phyloP scores from a whole-genome alignment of 768 basidiomycete species.

The Lepiota subincarnata region DNA sequence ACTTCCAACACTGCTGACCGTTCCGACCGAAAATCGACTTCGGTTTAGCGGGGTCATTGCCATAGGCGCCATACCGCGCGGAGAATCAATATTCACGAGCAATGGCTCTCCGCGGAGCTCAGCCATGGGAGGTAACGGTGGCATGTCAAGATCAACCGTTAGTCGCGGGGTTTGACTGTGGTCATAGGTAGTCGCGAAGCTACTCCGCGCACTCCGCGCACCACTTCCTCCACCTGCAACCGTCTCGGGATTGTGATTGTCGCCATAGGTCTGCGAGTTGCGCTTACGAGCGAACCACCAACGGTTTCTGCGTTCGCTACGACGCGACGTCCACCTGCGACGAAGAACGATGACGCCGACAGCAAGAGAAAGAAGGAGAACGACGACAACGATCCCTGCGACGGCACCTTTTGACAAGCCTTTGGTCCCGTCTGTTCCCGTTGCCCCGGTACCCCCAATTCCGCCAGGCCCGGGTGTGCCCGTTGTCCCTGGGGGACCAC shows the following conservation, averaged over 20 bases:
- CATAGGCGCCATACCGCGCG: constrained; percentile 6
- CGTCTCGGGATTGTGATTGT: constrained; percentile 18
- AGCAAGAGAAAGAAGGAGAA: constrained; percentile 29
- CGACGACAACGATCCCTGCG: constrained; percentile 38
- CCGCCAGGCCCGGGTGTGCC: constrained; percentile 6
- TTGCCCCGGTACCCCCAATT: constrained; percentile 5
- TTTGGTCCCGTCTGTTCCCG: constrained; percentile 4
- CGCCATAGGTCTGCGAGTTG: constrained; percentile 22
- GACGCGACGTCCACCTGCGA: constrained; percentile 38
- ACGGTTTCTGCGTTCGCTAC: constrained; percentile 35
- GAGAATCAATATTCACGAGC: constrained; percentile 28
- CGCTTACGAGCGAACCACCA: constrained; percentile 42
- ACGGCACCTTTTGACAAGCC: constrained; percentile 26
- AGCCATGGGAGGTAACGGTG: constrained; percentile 50
- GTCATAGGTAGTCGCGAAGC: constrained; percentile 62
- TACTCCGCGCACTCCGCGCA: constrained; percentile 39
- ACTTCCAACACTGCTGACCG: constrained; percentile 27
- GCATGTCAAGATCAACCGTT: constrained; percentile 23
- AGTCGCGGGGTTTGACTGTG: constrained; percentile 28
- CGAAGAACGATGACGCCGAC: constrained; percentile 42
- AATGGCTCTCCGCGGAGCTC: constrained; percentile 40
- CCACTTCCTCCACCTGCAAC: constrained; percentile 13
- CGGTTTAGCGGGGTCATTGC: constrained; percentile 14
- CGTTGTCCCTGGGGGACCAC: neutral
- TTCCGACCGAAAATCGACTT: constrained; percentile 36